phyloP scores from a whole-genome alignment of 768 basidiomycete species.

The Gloeostereum incarnatum region DNA sequence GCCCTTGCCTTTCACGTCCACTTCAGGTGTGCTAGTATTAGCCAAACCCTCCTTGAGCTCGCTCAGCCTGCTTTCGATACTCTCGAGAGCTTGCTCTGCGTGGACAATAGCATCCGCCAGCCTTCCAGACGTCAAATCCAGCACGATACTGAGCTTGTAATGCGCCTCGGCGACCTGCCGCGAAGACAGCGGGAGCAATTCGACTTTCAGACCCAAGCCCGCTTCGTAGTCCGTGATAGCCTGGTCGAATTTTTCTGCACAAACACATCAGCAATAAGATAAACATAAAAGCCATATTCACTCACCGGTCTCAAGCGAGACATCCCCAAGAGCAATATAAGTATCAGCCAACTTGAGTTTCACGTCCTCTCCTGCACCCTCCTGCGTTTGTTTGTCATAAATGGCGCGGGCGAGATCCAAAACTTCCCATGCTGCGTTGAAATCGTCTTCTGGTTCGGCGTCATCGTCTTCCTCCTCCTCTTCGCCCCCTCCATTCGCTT shows the following conservation, averaged over 20 bases:
- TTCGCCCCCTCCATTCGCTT: slow-evolving; percentile 35
- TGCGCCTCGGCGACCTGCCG: slow-evolving; percentile 91
- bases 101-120: slow-evolving; percentile 77
- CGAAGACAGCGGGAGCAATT: slow-evolving; percentile 76
- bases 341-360: slow-evolving; percentile 86
- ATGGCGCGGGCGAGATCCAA: slow-evolving; percentile 90
- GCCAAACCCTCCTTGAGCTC: slow-evolving; percentile 42
- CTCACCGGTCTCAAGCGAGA: slow-evolving; percentile 93
- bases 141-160: slow-evolving; percentile 89
- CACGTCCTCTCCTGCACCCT: slow-evolving; percentile 43
- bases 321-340: slow-evolving; percentile 86
- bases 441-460: slow-evolving; percentile 89
- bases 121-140: slow-evolving; percentile 82
- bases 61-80: slow-evolving; percentile 61
- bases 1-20: slow-evolving; percentile 58
- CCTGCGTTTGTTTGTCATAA: slow-evolving; percentile 55
- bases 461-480: slow-evolving; percentile 58
- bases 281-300: slow-evolving; percentile 1
- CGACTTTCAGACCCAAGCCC: slow-evolving; percentile 62
- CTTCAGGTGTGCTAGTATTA: slow-evolving; percentile 8
- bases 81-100: slow-evolving; percentile 71
- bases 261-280: slow-evolving; percentile 5
- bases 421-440: slow-evolving; percentile 96
- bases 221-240: slow-evolving; percentile 83
- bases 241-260: slow-evolving; percentile 89